Evolutionary conservation across 306 rosid genomes (phyloP).

Genomic region (Abrus pulchellus): DNA sequence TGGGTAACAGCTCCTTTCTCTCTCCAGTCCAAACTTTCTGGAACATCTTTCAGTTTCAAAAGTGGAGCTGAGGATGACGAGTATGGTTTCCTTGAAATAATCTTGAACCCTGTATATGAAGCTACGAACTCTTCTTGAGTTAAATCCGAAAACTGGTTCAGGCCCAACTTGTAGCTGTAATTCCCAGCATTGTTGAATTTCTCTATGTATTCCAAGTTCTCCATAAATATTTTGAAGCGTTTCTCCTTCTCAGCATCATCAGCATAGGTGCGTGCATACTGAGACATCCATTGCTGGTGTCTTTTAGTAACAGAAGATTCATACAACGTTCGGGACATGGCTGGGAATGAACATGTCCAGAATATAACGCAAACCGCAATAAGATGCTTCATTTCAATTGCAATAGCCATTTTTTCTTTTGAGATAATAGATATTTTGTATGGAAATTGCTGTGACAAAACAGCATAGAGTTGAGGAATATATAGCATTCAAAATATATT

Average conservation of each 20-base stretch:
- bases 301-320: conserved; percentile 39
- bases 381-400: neutral
- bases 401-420: conserved; percentile 31
- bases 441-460: neutral
- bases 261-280: conserved; percentile 21
- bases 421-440: neutral
- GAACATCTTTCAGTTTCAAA: neutral
- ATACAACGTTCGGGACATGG: conserved; percentile 37
- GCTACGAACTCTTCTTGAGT: conserved; percentile 57
- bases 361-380: conserved; percentile 8
- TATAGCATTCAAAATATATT: neutral
- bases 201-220: conserved; percentile 52
- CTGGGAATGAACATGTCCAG: conserved; percentile 34
- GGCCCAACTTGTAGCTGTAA: conserved; percentile 48
- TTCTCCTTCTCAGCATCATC: conserved; percentile 44
- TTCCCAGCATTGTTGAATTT: conserved; percentile 50
- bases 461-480: neutral
- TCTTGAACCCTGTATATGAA: conserved; percentile 47
- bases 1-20: conserved; percentile 51
- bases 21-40: conserved; percentile 53
- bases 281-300: conserved; percentile 50
- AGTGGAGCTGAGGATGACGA: neutral
- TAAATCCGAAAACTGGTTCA: conserved; percentile 53
- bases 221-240: conserved; percentile 46
- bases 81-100: neutral